Base-by-base conservation (phyloP, 1,139 yeast species). In the Geotrichum cucujoidarum region DNA sequence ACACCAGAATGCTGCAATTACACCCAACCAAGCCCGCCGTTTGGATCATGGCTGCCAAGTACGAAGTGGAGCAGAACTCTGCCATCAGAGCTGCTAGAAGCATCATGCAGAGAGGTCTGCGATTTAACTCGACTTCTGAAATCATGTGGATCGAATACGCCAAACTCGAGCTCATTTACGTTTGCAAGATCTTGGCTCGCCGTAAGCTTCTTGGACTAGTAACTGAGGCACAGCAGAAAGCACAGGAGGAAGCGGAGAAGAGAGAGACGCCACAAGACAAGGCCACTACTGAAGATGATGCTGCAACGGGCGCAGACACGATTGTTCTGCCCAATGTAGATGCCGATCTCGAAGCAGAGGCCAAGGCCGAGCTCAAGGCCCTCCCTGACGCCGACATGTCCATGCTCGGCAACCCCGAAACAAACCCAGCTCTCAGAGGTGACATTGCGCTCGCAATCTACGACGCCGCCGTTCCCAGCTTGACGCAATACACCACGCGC, bases 21-120 rank as follows among this genome's bases (percentile, higher is more conserved):
- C 97, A 92, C 62, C 97, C 98, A n/a, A 77, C 87, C 47, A 86
- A 89, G 61, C 78, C 89, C 1, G 83, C 83, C 58, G 86, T 94
- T 13, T 94, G 98, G 98, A 78, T 92, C 46, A 78, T 89, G 60
- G 97, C 97, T 21, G 97, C 97, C 42, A 87, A 87, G 63, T 89
- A 88, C 66, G 97, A 94, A 68, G 82, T 87, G 60, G 96, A 92
- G 59, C 77, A 76, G 37, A 89, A 92, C 66, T 86, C 92, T 44
- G 86, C 89, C 59, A 89, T 95, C 47, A 80, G 84, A 61, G 94
- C 95, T 39, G 94, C 97, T 16, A 77, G 99, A 67, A 77, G 79
- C 11, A 74, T 92, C 40, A 81, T 90, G 68, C 97, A 90, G 65
- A 77, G 87, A 57, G 95, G 84, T 31, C 72, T 94, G 41, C 76